Percentiles rank a stretch among this genome's conserved stretches.
phyloP scores from a whole-genome alignment of 73 alveolate species.

The Paramecium caudatum region DNA sequence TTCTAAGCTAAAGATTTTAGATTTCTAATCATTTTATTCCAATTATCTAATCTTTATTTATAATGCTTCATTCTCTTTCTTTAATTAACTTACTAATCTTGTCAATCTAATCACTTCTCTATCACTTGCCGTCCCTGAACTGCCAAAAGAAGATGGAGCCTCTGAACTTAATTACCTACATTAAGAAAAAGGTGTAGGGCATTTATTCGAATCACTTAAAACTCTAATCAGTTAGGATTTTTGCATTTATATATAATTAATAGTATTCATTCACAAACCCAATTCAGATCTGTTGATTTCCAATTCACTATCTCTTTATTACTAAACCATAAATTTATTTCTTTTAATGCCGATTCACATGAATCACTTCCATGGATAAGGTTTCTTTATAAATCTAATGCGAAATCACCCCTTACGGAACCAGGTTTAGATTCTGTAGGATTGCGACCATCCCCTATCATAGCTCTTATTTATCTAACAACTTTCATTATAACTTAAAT shows the following conservation, averaged over 20 bases:
- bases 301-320: constrained; percentile 78
- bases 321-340: constrained; percentile 84
- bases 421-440: constrained; percentile 87
- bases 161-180: constrained; percentile 58
- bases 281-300: constrained; percentile 80
- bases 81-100: constrained; percentile 14
- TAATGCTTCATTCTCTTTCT: constrained; percentile 13
- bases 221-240: constrained; percentile 43
- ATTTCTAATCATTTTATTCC: neutral
- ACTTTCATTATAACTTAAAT: neutral
- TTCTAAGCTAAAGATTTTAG: neutral
- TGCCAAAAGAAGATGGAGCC: neutral
- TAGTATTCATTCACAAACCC: constrained; percentile 81
- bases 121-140: neutral
- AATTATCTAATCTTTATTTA: constrained; percentile 18
- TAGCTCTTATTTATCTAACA: constrained; percentile 78
- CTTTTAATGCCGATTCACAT: constrained; percentile 85
- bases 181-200: constrained; percentile 68
- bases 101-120: constrained; percentile 2
- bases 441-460: constrained; percentile 81
- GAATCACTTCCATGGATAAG: constrained; percentile 87
- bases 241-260: neutral
- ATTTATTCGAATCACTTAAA: constrained; percentile 57
- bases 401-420: constrained; percentile 85
- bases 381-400: constrained; percentile 79